These are phyloP conservation scores for Knufia petricola DNA, from an alignment of 2,329 filamentous ascomycete genomes.

Conservation along the genomic window DNA sequence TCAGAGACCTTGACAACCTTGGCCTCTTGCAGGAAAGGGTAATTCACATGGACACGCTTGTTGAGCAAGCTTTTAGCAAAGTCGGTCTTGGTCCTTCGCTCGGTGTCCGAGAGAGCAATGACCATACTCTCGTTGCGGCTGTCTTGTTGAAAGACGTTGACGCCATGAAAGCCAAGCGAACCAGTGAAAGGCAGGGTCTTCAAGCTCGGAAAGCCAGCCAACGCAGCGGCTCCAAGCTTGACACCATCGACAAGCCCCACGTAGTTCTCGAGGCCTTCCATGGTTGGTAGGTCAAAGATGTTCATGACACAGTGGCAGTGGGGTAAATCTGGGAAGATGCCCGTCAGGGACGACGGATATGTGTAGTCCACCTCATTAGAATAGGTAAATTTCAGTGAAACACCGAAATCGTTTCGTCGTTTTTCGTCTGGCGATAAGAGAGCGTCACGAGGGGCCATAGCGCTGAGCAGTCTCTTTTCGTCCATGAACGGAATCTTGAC, in stretches of 20 bases:
- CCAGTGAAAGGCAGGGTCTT: slow-evolving; percentile 78
- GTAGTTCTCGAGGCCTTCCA: slow-evolving; percentile 79
- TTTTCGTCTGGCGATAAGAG: slow-evolving; percentile 70
- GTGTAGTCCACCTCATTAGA: slow-evolving; percentile 64
- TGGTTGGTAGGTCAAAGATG: slow-evolving; percentile 85
- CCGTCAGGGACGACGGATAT: slow-evolving; percentile 79
- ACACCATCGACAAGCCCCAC: slow-evolving; percentile 76
- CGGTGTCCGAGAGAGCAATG: slow-evolving; percentile 68
- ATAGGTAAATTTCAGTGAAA: slow-evolving; percentile 87
- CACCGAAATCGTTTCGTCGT: slow-evolving; percentile 78
- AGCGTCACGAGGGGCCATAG: slow-evolving; percentile 77
- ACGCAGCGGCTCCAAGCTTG: slow-evolving; percentile 68
- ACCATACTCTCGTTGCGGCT: slow-evolving; percentile 96
- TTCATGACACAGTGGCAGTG: slow-evolving; percentile 91
- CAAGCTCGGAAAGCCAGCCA: slow-evolving; percentile 87
- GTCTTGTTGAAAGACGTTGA: slow-evolving; percentile 91
- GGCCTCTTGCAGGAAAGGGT: slow-evolving; percentile 90
- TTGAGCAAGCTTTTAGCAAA: slow-evolving; percentile 71
- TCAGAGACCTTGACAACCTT: slow-evolving; percentile 84
- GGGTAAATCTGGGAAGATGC: slow-evolving; percentile 79
- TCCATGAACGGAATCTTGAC: slow-evolving; percentile 99
- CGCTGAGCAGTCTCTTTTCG: slow-evolving; percentile 70
- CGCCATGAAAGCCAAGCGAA: slow-evolving; percentile 72
- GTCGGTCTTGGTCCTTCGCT: slow-evolving; percentile 59
- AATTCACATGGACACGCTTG: slow-evolving; percentile 79